Evolutionary conservation across 2,329 filamentous ascomycete genomes (phyloP), one percentile per base, ranked within the genome.

Genomic region (Ampelomyces quisqualis): DNA sequence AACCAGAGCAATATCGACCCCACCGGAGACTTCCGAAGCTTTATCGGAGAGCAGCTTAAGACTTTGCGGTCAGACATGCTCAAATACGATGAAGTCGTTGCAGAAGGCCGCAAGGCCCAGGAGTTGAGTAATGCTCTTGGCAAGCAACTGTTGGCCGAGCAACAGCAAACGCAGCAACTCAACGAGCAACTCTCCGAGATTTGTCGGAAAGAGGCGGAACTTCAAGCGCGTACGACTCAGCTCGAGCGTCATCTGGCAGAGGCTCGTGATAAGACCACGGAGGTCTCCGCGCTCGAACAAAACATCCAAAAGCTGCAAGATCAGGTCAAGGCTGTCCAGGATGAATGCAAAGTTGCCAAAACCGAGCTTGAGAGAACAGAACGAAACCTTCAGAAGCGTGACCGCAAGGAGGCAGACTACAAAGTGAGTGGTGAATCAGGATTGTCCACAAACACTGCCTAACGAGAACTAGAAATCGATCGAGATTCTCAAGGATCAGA

Each of bases 41-140:
- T 34, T 17, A 40, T 65, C 10, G 34, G 37, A 11, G 36, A 48
- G 7, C 49, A 62, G 19, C 10, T 62, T 10, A 19, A 50, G 3
- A 14, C 13, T 19, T 33, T 67, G 22, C 43, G 38, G 15, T 20
- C 14, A 1, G 53, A 61, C 2, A 44, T 63, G 7, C 20, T 56
- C 11, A 55, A 51, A 27, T 51, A 55, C 13, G 45, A 58, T 9
- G 48, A 62, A 15, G 33, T 49, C 5, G 42, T 55, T 20, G 17
- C 35, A 0, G 43, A 62, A n/a, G 46, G 39, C 8, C 28, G 45
- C 4, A 48, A 50, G 6, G 41, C 40, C 7, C 47, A 40, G 7
- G 34, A 57, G n/a, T 34, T 26, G 1, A 61, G 51, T 22, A 36
- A 43, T 7, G 8, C 28, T 14, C 46, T 66, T 4, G 32, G 21